Evolutionary conservation across 805 yeast genomes (phyloP), one percentile per base, ranked within the genome.

Genomic region (Ogataea chonburiensis): DNA sequence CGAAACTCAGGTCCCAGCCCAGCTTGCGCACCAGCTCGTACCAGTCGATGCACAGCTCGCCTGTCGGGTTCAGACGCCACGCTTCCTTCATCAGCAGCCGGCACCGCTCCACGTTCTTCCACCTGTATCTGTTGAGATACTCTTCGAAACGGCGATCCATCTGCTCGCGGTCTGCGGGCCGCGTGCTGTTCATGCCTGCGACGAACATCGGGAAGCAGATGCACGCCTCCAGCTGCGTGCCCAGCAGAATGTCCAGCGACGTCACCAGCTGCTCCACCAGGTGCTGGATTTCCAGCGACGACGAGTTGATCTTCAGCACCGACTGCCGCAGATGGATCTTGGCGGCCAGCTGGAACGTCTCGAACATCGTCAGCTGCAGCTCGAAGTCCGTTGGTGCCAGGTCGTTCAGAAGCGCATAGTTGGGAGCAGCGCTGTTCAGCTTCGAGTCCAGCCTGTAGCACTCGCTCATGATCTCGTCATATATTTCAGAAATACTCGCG

Each of bases 1-100:
- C 93, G 66, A 84, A 85, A 57, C 83, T 81, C 30, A 86, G 63
- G 53, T 84, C 86, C 91, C 93, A 84, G 3, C 84, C 86, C 32
- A 81, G 60, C 9, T 70, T 70, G 42, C 76, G 75, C 24, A 85
- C 77, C 28, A 82, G 70, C 21, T 68, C 73, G 52, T 76, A 75
- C 93, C 94, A 85, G 55, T 85, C 89, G 24, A 83, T 75, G 43
- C 74, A 78, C 37, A 62, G 66, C 17, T 74, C 70, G 0, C 93
- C 91, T 7, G 63, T 52, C 7, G 64, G 63, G 43, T 75, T 70
- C 24, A 49, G 42, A 37, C 55, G 56, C 80, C 79, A 74, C n/a
- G 73, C 69, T 40, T 61, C 60, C 36, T 66, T 71, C 53, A 71
- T 67, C 22, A 73, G 62, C 18, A 56, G 49, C 46, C 65, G 66